Conservation (phyloP, 2,329 filamentous ascomycete species). For the Botrytis cinerea region DNA sequence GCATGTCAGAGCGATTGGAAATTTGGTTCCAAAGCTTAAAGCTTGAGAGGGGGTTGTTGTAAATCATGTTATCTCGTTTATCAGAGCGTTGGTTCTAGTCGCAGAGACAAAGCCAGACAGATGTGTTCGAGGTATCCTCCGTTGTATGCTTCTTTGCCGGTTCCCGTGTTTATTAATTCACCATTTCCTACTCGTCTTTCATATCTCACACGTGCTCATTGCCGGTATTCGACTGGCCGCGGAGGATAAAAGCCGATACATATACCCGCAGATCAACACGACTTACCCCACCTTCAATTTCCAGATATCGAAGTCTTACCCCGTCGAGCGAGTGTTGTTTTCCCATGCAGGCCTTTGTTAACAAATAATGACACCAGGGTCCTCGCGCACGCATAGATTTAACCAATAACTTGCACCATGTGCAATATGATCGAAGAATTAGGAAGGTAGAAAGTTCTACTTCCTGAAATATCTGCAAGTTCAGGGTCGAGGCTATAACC, state of each 20-base stretch:
- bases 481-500: background rate
- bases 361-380: background rate
- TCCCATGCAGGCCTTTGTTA: background rate
- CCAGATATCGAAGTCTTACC: background rate
- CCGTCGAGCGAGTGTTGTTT: background rate
- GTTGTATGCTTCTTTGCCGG: background rate
- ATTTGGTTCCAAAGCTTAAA: background rate
- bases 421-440: conserved; percentile 13
- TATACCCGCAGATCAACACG: conserved; percentile 6
- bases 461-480: conserved; percentile 15
- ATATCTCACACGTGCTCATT: background rate
- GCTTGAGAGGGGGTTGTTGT: background rate
- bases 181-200: background rate
- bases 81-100: background rate
- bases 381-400: background rate
- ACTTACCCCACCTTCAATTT: conserved; percentile 11
- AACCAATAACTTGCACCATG: conserved; percentile 8
- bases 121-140: background rate
- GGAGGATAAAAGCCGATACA: conserved; percentile 3
- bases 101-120: background rate
- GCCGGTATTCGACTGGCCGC: background rate
- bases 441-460: conserved; percentile 23
- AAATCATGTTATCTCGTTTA: background rate
- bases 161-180: conserved; percentile 2
- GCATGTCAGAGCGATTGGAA: background rate